phyloP scores from a whole-genome alignment of 2,329 filamentous ascomycete genomes.

The Verticillium isaacii region DNA sequence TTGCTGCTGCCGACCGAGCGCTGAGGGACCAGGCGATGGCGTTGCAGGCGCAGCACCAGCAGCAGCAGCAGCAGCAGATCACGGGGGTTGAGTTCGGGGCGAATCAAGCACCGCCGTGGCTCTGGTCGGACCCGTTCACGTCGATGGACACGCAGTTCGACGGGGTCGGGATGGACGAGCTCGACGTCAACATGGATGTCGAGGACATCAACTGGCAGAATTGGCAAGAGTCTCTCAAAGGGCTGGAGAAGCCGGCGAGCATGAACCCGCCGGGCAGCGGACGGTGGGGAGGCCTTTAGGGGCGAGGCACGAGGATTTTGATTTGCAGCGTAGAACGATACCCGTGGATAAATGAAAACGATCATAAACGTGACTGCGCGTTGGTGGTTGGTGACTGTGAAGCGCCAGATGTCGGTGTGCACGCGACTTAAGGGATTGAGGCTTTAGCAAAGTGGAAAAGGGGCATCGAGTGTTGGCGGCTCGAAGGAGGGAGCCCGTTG shows the following conservation, averaged over 20 bases:
- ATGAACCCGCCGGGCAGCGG: background rate
- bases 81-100: background rate
- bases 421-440: too few species aligned
- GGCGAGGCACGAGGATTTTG: background rate
- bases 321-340: background rate
- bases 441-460: too few species aligned
- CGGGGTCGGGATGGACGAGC: conserved; percentile 22
- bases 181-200: conserved; percentile 31
- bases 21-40: background rate
- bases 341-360: background rate
- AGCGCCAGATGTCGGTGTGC: too few species aligned
- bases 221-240: conserved; percentile 38
- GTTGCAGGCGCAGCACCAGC: background rate
- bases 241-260: conserved; percentile 25
- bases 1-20: background rate
- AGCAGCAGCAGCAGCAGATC: background rate
- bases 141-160: conserved; percentile 16
- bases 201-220: conserved; percentile 44
- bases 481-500: too few species aligned
- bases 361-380: background rate
- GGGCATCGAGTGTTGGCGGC: too few species aligned
- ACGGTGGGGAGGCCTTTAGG: background rate
- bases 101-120: conserved; percentile 30
- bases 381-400: too few species aligned
- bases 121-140: conserved; percentile 33